Evolutionary conservation across 2,329 filamentous ascomycete genomes (phyloP).

Genomic region (Colletotrichum destructivum): DNA sequence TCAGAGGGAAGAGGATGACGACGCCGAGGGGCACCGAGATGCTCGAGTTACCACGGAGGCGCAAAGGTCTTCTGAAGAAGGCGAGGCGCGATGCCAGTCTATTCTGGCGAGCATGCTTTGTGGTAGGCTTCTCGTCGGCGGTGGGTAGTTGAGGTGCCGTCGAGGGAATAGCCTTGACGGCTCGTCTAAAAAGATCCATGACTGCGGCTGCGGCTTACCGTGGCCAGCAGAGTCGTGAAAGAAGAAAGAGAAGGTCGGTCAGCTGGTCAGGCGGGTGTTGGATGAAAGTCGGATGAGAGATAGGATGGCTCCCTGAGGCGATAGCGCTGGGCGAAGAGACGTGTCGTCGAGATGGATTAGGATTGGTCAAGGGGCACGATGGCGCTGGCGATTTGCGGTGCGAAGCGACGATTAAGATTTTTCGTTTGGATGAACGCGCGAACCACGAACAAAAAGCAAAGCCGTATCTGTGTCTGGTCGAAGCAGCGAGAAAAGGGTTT

Average conservation of each 20-base stretch:
- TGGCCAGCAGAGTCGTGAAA: conserved; percentile 22
- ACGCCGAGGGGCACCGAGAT: conserved; percentile 94
- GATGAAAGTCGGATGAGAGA: conserved; percentile 19
- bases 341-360: conserved; percentile 30
- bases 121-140: conserved; percentile 63
- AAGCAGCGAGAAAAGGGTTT: conserved; percentile 19
- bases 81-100: conserved; percentile 71
- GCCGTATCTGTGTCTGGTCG: conserved; percentile 30
- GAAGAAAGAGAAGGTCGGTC: not conserved
- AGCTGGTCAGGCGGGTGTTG: conserved; percentile 1
- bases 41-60: conserved; percentile 90
- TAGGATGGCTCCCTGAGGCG: conserved; percentile 28
- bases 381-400: not conserved
- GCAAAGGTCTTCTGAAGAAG: conserved; percentile 89
- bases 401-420: conserved; percentile 20
- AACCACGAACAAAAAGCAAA: conserved; percentile 37
- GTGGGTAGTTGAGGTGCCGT: conserved; percentile 63
- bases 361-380: conserved; percentile 22
- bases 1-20: conserved; percentile 91
- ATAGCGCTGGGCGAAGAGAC: conserved; percentile 7
- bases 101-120: conserved; percentile 55
- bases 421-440: conserved; percentile 33
- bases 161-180: conserved; percentile 63
- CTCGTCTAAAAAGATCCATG: conserved; percentile 74
- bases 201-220: conserved; percentile 30